Conservation (phyloP, 306 rosid species). For the Quercus gilva region DNA sequence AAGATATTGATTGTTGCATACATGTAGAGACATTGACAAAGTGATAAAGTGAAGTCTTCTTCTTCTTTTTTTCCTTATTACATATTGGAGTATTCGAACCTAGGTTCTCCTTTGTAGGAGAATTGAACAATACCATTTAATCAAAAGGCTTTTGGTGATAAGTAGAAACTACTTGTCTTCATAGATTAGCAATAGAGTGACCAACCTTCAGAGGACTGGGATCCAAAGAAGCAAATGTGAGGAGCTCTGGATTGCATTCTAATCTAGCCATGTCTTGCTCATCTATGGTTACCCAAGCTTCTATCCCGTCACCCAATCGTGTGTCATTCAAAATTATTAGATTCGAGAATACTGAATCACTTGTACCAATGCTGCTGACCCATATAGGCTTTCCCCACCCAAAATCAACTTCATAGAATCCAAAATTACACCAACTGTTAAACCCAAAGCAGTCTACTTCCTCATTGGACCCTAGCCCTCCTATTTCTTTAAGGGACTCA, state of each 20-base stretch:
- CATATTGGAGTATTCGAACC: too few species aligned
- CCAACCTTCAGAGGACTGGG: constrained; percentile 19
- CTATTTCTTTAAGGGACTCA: constrained; percentile 13
- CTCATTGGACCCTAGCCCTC: not conserved
- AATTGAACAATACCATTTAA: too few species aligned
- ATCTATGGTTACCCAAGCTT: constrained; percentile 34
- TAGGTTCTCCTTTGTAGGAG: too few species aligned
- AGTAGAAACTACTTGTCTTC: not conserved
- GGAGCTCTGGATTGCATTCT: constrained; percentile 15
- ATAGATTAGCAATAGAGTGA: not conserved
- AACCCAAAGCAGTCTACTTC: constrained; percentile 23
- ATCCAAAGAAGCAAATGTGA: constrained; percentile 16
- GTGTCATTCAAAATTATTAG: constrained; percentile 24
- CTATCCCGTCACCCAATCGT: constrained; percentile 25
- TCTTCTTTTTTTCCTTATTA: too few species aligned
- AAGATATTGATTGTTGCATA: not conserved
- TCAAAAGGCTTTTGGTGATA: too few species aligned
- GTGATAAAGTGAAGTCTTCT: not conserved
- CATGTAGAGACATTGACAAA: not conserved
- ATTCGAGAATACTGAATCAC: constrained; percentile 18
- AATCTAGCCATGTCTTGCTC: constrained; percentile 25
- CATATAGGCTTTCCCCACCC: constrained; percentile 44
- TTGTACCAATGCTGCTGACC: constrained; percentile 28
- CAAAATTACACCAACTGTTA: constrained; percentile 44
- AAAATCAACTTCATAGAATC: constrained; percentile 29